These are phyloP conservation scores for Tolypocladium nubicola DNA, from an alignment of 2,329 filamentous ascomycete genomes.

Conservation along the genomic window DNA sequence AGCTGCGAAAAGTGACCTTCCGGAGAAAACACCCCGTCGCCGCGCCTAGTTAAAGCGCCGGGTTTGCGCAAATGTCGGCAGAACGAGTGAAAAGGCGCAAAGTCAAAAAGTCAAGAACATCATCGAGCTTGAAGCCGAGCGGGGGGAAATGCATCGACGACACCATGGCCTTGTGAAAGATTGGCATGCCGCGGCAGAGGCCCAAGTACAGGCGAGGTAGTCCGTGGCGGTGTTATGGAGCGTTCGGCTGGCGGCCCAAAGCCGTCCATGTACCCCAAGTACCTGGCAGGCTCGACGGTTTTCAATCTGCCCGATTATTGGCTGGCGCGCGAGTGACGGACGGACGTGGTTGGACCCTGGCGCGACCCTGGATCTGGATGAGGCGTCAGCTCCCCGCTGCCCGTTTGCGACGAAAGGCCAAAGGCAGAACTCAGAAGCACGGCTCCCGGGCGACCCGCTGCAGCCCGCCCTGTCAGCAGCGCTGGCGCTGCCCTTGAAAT, in stretches of 20 bases:
- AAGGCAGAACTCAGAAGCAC: background rate
- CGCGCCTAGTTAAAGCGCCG: background rate
- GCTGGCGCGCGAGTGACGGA: slow-evolving; percentile 7
- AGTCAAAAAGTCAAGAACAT: background rate
- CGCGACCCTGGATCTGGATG: slow-evolving; percentile 16
- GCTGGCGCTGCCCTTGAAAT: background rate
- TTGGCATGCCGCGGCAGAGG: slow-evolving; percentile 10
- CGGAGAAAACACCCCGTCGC: background rate
- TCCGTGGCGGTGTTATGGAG: background rate
- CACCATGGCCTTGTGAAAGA: slow-evolving; percentile 14
- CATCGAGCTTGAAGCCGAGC: background rate
- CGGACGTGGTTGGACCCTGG: slow-evolving; percentile 12
- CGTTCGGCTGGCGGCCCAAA: slow-evolving; percentile 1
- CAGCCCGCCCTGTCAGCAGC: background rate
- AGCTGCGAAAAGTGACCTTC: background rate
- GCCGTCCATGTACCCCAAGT: slow-evolving; percentile 3
- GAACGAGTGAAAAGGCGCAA: background rate
- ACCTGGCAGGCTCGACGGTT: slow-evolving; percentile 4
- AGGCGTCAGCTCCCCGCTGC: slow-evolving; percentile 11
- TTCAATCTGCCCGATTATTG: slow-evolving; percentile 27
- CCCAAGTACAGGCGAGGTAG: background rate
- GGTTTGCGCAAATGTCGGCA: background rate
- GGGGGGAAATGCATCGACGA: slow-evolving; percentile 9
- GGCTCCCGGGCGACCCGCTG: background rate
- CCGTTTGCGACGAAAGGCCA: background rate